A percentile compares a stretch with the other conserved stretches of the same genome.
Conservation (phyloP, 768 basidiomycete genomes). For the Macrocybe gigantea region DNA sequence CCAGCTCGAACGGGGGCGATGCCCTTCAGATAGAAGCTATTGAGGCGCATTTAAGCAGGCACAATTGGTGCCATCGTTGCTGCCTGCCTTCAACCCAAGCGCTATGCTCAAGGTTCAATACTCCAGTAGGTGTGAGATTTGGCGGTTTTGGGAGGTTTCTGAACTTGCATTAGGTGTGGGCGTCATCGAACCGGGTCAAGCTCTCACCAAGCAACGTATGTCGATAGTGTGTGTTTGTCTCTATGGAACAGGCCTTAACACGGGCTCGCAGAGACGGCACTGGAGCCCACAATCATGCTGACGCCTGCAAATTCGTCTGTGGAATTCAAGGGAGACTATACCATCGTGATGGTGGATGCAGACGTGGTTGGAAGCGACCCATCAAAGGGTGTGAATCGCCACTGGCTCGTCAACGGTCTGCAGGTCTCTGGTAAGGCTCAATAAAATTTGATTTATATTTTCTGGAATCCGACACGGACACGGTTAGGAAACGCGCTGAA, state of each 20-base stretch:
- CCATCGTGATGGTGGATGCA: conserved; percentile 74
- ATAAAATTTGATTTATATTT: not conserved
- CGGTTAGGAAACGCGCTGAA: conserved; percentile 29
- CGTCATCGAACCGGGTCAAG: conserved; percentile 50
- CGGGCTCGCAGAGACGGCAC: conserved; percentile 43
- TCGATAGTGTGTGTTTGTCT: conserved; percentile 20
- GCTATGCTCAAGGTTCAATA: conserved; percentile 54
- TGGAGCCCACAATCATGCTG: conserved; percentile 48
- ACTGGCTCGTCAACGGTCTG: conserved; percentile 76
- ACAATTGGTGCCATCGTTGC: conserved; percentile 54
- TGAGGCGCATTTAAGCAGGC: conserved; percentile 63
- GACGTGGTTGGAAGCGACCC: conserved; percentile 58
- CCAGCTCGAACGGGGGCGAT: too few relatives aligned
- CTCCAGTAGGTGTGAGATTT: conserved; percentile 20
- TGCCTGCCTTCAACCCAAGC: conserved; percentile 54
- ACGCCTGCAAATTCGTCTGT: conserved; percentile 43
- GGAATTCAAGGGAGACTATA: conserved; percentile 45
- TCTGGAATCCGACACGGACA: not conserved
- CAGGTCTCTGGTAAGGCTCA: conserved; percentile 32
- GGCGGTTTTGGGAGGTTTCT: not conserved
- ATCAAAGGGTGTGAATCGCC: conserved; percentile 57
- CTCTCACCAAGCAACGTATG: conserved; percentile 47
- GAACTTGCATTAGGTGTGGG: conserved; percentile 29
- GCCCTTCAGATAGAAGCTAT: conserved; percentile 48
- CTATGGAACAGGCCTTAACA: not conserved